Percentiles rank a stretch among this genome's conserved stretches.
phyloP scores from a whole-genome alignment of 176 grass and related monocot genomes.

The Raddia guianensis region DNA sequence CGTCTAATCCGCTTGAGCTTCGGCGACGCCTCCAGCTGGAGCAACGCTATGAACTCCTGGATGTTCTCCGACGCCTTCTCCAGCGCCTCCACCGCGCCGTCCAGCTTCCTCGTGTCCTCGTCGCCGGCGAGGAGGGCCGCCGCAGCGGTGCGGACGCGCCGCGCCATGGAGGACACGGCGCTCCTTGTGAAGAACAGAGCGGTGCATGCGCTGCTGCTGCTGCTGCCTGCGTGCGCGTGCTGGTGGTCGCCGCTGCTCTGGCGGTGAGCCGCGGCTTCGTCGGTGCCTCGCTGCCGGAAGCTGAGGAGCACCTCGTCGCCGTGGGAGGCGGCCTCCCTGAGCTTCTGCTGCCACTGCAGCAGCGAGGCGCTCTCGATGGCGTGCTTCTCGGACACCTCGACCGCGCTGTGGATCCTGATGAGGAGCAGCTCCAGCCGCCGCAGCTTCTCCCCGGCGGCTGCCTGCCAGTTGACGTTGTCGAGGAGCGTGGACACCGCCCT shows the following conservation, averaged over 20 bases:
- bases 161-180: neutral
- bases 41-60: conserved; percentile 21
- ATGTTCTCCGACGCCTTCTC: conserved; percentile 1
- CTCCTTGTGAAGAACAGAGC: conserved; percentile 3
- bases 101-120: neutral
- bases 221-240: neutral
- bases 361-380: neutral
- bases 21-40: neutral
- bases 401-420: neutral
- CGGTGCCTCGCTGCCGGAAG: conserved; percentile 17
- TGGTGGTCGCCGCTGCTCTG: neutral
- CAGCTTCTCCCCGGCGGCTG: neutral
- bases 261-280: neutral
- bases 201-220: neutral
- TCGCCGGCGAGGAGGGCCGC: neutral
- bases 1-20: neutral
- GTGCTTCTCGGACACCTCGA: conserved; percentile 21
- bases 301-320: neutral
- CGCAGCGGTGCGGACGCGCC: neutral
- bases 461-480: neutral
- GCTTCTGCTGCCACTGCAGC: conserved; percentile 24
- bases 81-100: neutral
- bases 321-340: conserved; percentile 9
- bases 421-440: conserved; percentile 24
- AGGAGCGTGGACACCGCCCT: conserved; percentile 5